Evolutionary conservation across 768 basidiomycete species (phyloP).

Genomic region (Lepiota venenata): DNA sequence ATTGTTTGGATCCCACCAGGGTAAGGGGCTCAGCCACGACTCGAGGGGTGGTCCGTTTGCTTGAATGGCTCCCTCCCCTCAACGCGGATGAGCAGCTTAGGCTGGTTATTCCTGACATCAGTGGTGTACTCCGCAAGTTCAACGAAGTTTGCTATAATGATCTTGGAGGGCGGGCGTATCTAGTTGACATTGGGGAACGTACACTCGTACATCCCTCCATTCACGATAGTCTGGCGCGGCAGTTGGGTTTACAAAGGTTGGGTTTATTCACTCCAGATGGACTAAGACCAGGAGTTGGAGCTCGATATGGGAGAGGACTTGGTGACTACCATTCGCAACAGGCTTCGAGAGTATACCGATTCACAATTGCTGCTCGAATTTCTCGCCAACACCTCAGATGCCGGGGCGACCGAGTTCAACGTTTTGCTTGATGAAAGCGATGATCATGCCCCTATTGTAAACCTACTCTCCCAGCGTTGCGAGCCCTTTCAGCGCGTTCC

Average conservation of each 20-base stretch:
- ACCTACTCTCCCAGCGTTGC: conserved; percentile 33
- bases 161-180: conserved; percentile 27
- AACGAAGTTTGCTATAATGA: conserved; percentile 37
- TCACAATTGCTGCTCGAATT: conserved; percentile 46
- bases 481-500: conserved; percentile 28
- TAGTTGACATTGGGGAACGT: conserved; percentile 17
- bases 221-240: conserved; percentile 26
- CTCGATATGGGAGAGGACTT: conserved; percentile 42
- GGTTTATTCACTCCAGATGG: conserved; percentile 30
- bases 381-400: conserved; percentile 52
- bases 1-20: not conserved
- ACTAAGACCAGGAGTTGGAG: conserved; percentile 18
- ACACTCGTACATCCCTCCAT: conserved; percentile 29
- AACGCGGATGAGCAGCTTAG: conserved; percentile 17
- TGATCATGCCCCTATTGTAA: not conserved
- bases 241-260: conserved; percentile 28
- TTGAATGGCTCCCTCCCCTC: conserved; percentile 5
- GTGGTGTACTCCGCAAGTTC: conserved; percentile 23
- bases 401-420: conserved; percentile 38
- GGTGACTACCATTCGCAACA: conserved; percentile 38
- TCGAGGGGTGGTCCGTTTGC: not conserved
- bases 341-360: conserved; percentile 37
- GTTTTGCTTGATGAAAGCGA: conserved; percentile 33
- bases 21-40: not conserved
- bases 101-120: conserved; percentile 33